These are phyloP conservation scores for Syzygium grande DNA, from an alignment of 345 rosid species.

Conservation along the genomic window DNA sequence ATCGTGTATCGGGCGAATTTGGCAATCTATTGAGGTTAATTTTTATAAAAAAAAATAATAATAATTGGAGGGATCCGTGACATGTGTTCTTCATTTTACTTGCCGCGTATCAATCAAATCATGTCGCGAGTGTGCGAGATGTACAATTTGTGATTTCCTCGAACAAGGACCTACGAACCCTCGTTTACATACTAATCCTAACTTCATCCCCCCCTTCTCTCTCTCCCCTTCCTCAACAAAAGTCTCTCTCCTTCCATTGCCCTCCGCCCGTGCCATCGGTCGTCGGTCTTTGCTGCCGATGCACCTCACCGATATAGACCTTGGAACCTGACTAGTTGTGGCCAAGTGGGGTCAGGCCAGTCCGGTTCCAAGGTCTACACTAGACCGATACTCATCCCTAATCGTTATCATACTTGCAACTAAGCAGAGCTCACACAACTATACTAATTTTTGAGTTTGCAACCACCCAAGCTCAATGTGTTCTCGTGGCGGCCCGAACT, in stretches of 20 bases:
- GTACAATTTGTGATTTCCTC: too few relatives aligned
- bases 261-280: rapidly evolving
- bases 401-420: neutral
- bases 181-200: too few relatives aligned
- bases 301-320: rapidly evolving
- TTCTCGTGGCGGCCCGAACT: rapidly evolving
- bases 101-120: too few relatives aligned
- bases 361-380: neutral
- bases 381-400: neutral
- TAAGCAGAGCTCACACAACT: neutral
- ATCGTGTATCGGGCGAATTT: neutral
- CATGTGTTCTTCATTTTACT: too few relatives aligned
- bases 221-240: too few relatives aligned
- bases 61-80: too few relatives aligned
- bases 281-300: rapidly evolving
- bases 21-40: neutral
- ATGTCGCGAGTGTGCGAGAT: neutral
- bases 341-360: rapidly evolving
- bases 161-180: too few relatives aligned
- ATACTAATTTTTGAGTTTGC: neutral
- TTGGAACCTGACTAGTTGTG: rapidly evolving
- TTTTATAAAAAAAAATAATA: neutral
- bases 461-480: neutral
- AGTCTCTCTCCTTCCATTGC: neutral
- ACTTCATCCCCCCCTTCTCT: neutral